Conservation (phyloP, 805 yeast species). For the Wickerhamomyces pijperi region DNA sequence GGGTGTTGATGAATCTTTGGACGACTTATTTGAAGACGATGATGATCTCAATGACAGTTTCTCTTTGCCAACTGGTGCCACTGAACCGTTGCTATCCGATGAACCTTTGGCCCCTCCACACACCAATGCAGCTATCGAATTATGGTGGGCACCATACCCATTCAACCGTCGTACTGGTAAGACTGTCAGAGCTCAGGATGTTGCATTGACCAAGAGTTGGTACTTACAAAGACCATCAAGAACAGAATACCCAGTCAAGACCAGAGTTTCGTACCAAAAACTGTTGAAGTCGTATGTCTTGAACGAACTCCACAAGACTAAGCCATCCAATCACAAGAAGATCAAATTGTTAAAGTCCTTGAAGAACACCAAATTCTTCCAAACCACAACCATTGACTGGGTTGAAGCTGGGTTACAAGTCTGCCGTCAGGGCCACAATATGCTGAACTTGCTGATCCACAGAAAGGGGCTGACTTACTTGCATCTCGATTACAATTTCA, state of each 20-base stretch:
- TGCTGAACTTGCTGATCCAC: slow-evolving; percentile 83
- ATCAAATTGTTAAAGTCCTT: slow-evolving; percentile 53
- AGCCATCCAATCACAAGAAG: slow-evolving; percentile 34
- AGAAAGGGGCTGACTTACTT: slow-evolving; percentile 83
- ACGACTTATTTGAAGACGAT: slow-evolving; percentile 16
- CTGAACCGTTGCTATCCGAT: slow-evolving; percentile 38
- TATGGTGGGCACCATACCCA: slow-evolving; percentile 82
- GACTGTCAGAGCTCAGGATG: slow-evolving; percentile 81
- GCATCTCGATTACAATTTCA: slow-evolving; percentile 92
- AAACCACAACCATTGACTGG: slow-evolving; percentile 91
- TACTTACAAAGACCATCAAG: slow-evolving; percentile 58
- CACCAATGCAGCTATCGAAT: slow-evolving; percentile 43
- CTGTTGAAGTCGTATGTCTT: slow-evolving; percentile 66
- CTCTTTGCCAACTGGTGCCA: slow-evolving; percentile 28
- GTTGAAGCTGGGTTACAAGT: slow-evolving; percentile 95
- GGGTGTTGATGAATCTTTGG: slow-evolving; percentile 13
- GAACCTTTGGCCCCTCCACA: slow-evolving; percentile 34
- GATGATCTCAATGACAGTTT: slow-evolving; percentile 29
- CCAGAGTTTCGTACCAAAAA: slow-evolving; percentile 80
- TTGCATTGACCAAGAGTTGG: slow-evolving; percentile 75
- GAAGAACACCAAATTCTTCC: slow-evolving; percentile 77
- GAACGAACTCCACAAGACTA: slow-evolving; percentile 50
- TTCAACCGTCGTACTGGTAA: slow-evolving; percentile 66
- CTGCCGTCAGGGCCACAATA: slow-evolving; percentile 86
- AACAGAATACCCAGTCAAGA: slow-evolving; percentile 59